Evolutionary conservation across 2,329 filamentous ascomycete genomes (phyloP), one percentile per base, ranked within the genome.

Genomic region (Stachybotrys echinatus): DNA sequence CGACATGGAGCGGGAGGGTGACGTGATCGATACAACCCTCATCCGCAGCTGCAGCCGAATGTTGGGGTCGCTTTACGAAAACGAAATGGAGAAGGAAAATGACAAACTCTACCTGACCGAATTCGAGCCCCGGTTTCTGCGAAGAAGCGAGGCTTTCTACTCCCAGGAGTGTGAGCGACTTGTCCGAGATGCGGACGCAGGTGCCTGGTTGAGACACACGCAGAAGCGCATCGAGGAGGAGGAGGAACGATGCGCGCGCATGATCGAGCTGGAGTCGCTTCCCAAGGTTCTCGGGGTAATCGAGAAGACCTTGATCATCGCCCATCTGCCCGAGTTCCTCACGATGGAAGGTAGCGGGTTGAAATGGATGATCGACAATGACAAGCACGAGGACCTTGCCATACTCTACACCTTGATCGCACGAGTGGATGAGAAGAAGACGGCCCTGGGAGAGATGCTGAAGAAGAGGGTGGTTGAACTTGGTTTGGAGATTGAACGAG

Each of bases 321-420:
- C 82, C 42, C 88, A 94, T 57, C 81, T 97, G 50, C 74, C 81
- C 20, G 90, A 95, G 17, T 87, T 99, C 48, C 79, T 97, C 52
- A 83, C 85, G 45, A 83, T 96, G 69, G 90, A 96, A 59, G 81
- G 81, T 6, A 96, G 87, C 54, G 94, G 94, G 1, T 79, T 96
- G 40, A 84, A 81, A 55, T 84, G 84, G 63, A 97, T 99, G 92
- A 84, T 97, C 46, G 89, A 96, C 66, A 92, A 96, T 59, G 88
- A 96, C 66, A 83, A 87, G 55, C 61, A 87, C 31, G 82, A 87
- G 4, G 91, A 95, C 59, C 74, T 99, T 10, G 75, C 77, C n/a
- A 84, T 91, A 46, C 74, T 97, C 4, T 97, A 94, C 66, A 77
- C 84, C 18, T 78, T 97, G 3, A 87, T 95, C 49, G 74, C 80